A percentile compares a stretch with the other conserved stretches of the same genome.
phyloP scores from a whole-genome alignment of 2,329 filamentous ascomycete species.

The Fusarium sp. region DNA sequence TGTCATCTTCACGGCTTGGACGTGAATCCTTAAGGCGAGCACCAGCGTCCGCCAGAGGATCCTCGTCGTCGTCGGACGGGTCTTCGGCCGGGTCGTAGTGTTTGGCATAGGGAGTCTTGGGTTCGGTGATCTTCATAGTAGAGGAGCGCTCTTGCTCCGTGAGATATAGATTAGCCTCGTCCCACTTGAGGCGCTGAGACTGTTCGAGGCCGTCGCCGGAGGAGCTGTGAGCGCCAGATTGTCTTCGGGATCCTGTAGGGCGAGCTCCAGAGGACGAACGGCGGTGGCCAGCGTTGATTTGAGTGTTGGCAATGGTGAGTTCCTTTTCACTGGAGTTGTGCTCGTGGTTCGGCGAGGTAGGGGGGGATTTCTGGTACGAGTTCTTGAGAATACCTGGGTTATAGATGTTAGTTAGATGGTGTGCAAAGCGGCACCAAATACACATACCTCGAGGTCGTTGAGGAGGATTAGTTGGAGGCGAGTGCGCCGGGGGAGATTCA shows the following conservation, averaged over 20 bases:
- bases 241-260: slow-evolving; percentile 74
- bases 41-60: slow-evolving; percentile 47
- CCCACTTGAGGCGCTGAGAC: slow-evolving; percentile 91
- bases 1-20: slow-evolving; percentile 74
- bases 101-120: slow-evolving; percentile 95
- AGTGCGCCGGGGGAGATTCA: slow-evolving; percentile 55
- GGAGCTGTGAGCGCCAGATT: slow-evolving; percentile 65
- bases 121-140: slow-evolving; percentile 99
- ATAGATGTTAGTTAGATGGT: not conserved
- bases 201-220: slow-evolving; percentile 58
- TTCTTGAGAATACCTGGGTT: slow-evolving; percentile 91
- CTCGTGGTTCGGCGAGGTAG: slow-evolving; percentile 60
- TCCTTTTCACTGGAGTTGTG: slow-evolving; percentile 77
- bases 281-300: slow-evolving; percentile 90
- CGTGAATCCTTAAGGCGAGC: slow-evolving; percentile 49
- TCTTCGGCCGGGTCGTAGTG: slow-evolving; percentile 93
- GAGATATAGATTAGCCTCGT: slow-evolving; percentile 96
- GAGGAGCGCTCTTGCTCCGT: slow-evolving; percentile 95
- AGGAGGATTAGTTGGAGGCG: slow-evolving; percentile 55
- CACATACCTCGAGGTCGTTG: slow-evolving; percentile 61
- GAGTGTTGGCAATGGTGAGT: slow-evolving; percentile 91
- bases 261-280: slow-evolving; percentile 80
- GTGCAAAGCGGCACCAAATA: not conserved
- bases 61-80: slow-evolving; percentile 79
- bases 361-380: slow-evolving; percentile 73